Percentiles rank a stretch among this genome's conserved stretches.
These are phyloP conservation scores for Pseudogymnoascus sp. DNA, from an alignment of 2,329 filamentous ascomycete genomes.

Conservation along the genomic window DNA sequence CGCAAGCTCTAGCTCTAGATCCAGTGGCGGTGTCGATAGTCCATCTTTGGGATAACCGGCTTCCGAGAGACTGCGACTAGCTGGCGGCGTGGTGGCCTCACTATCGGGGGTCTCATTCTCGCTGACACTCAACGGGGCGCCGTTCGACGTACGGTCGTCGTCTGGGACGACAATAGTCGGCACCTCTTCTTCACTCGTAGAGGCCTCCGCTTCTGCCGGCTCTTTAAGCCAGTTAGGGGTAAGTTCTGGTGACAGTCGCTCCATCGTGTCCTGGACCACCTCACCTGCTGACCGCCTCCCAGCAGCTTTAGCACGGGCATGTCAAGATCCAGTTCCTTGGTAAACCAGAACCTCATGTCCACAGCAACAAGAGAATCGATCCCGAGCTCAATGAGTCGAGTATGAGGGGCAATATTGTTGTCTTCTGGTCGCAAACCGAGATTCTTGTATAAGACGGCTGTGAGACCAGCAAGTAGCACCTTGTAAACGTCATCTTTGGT, in stretches of 20 bases:
- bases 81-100: neutral
- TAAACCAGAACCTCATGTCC: conserved; percentile 9
- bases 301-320: conserved; percentile 42
- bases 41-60: neutral
- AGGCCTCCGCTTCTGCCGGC: neutral
- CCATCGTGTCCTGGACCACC: neutral
- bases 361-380: conserved; percentile 12
- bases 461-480: neutral
- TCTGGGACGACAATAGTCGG: neutral
- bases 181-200: neutral
- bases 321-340: conserved; percentile 25
- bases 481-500: neutral
- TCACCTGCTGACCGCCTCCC: conserved; percentile 27
- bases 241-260: neutral
- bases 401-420: neutral
- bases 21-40: neutral
- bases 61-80: neutral
- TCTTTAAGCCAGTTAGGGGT: neutral
- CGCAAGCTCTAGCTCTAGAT: neutral
- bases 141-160: neutral
- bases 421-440: neutral
- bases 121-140: neutral
- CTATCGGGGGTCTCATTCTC: neutral
- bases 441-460: neutral
- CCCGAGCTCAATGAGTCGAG: neutral